Evolutionary conservation across 2,329 filamentous ascomycete genomes (phyloP).

Genomic region (Onygenales sp.): DNA sequence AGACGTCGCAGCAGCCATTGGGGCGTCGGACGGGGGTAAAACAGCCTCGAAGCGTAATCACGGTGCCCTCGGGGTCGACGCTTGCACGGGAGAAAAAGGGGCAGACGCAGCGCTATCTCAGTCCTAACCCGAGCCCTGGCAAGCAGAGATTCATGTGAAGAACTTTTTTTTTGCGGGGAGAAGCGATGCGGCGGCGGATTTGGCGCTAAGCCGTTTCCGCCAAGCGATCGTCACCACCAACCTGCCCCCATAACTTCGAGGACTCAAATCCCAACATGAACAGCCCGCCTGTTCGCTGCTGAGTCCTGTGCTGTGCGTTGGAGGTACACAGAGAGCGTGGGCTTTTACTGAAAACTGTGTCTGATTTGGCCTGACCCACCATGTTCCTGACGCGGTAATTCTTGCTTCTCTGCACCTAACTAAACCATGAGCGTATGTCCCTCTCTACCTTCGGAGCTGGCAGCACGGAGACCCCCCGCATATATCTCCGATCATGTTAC

Average conservation of each 20-base stretch:
- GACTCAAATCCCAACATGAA: neutral
- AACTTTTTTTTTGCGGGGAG: conserved; percentile 1
- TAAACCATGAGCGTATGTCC: conserved; percentile 17
- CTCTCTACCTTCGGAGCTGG: neutral
- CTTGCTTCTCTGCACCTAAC: neutral
- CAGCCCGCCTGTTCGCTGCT: neutral
- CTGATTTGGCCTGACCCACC: neutral
- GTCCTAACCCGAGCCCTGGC: neutral
- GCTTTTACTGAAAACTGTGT: neutral
- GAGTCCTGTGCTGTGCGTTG: neutral
- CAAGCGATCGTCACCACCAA: neutral
- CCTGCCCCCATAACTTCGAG: neutral
- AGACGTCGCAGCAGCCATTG: conserved; percentile 24
- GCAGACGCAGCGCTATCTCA: neutral
- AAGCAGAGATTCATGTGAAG: neutral
- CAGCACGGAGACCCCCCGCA: neutral
- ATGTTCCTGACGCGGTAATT: conserved; percentile 1
- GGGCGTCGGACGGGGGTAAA: neutral
- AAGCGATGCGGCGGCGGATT: neutral
- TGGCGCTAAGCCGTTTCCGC: conserved; percentile 1
- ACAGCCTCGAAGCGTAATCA: neutral
- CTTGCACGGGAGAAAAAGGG: too few relatives aligned
- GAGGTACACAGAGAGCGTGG: neutral
- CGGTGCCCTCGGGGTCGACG: too few relatives aligned
- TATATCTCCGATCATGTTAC: neutral